Evolutionary conservation across 2,329 filamentous ascomycete species (phyloP), one percentile per base, ranked within the genome.

Genomic region (Fusarium caatingaense): DNA sequence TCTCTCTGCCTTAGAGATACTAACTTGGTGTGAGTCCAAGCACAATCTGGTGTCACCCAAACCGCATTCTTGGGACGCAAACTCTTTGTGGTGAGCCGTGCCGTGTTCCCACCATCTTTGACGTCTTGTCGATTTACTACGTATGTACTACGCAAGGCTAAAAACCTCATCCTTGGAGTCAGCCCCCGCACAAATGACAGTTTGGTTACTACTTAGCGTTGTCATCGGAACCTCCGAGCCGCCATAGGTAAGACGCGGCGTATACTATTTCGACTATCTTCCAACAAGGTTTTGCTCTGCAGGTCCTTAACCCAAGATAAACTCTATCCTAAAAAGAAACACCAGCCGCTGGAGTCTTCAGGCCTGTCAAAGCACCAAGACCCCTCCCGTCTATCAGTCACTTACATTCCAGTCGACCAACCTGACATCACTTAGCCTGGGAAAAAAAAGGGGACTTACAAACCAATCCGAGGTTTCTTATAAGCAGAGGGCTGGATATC

Each of bases 401-500:
- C 28, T 68, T 60, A 44, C 68, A 70, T 70, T 70, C 68, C 68
- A 70, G 67, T 65, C 61, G n/a, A 25, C 27, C 46, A 53, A 32
- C 46, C 51, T 49, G 60, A 56, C 54, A 69, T 37, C 46, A 60
- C 67, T 60, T 58, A 61, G 54, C 40, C 15, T 28, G 54, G 18
- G 34, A 16, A 45, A 47, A 47, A 50, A 57, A 56, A 41, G 27
- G 65, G 51, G 51, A 54, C 34, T 32, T 47, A 28, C 23, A 46
- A 45, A 18, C 34, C 34, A 37, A 37, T n/a, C 30, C 51, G 53
- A 53, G 49, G 23, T 40, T 46, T 50, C 45, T 69, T 67, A 69
- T 69, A 70, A 53, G 69, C 62, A 25, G 49, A 49, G 30, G 50
- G 27, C 25, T 30, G 34, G n/a, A 34, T 40, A n/a, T 13, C 45